phyloP scores from a whole-genome alignment of 192 early-diverging fungal species.

The Diversispora eburnea region DNA sequence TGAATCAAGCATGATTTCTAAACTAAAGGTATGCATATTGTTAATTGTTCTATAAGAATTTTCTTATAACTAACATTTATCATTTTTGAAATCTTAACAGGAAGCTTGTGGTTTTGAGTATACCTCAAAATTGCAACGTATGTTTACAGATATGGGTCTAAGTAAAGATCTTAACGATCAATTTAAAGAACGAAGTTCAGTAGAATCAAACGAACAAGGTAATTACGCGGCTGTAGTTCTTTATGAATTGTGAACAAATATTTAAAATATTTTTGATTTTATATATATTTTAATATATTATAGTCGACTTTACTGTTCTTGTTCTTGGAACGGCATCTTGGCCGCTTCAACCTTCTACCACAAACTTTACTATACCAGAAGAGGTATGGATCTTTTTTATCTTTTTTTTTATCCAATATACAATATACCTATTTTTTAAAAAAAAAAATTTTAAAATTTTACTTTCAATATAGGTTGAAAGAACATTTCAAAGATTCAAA shows the following conservation, averaged over 20 bases:
- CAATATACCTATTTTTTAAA: neutral
- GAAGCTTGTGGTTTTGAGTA: constrained; percentile 94
- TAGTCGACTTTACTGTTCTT: constrained; percentile 78
- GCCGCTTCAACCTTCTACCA: constrained; percentile 79
- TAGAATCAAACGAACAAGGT: constrained; percentile 4
- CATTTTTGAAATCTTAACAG: constrained; percentile 4
- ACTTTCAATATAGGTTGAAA: constrained; percentile 56
- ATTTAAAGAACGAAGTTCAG: constrained; percentile 61
- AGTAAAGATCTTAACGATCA: constrained; percentile 86
- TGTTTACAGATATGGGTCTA: constrained; percentile 92
- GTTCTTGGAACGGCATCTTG: constrained; percentile 86
- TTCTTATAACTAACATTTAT: neutral
- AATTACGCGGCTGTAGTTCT: neutral
- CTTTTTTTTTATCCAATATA: neutral
- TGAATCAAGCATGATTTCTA: constrained; percentile 92
- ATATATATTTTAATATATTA: constrained; percentile 4
- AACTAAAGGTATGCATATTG: constrained; percentile 57
- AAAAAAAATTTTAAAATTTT: neutral
- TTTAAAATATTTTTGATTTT: neutral
- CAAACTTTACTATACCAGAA: constrained; percentile 81
- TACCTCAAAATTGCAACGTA: constrained; percentile 88
- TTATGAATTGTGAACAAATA: neutral
- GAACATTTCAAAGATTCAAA: constrained; percentile 81
- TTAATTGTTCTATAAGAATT: constrained; percentile 13
- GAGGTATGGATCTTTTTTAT: constrained; percentile 50